Percentiles rank a stretch among this genome's conserved stretches.
Evolutionary conservation across 129 eudicot species (phyloP).

Genomic region (Helichrysum umbraculigerum): DNA sequence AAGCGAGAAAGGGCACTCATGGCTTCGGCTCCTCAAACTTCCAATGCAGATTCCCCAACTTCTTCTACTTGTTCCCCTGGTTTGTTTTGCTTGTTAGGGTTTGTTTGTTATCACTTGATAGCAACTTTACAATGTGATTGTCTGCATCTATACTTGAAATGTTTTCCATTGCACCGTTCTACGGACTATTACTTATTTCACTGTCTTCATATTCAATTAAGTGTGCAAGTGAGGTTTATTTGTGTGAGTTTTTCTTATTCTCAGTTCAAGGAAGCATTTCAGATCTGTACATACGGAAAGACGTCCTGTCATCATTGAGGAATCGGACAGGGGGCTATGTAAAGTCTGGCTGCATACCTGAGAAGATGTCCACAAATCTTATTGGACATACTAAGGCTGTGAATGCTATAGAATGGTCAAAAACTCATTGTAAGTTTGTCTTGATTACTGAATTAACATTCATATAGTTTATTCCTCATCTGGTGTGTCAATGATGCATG

Average conservation of each 20-base stretch:
- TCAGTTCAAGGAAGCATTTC: constrained; percentile 74
- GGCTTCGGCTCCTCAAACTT: constrained; percentile 34
- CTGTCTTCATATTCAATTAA: background rate
- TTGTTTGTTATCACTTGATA: background rate
- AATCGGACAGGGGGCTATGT: constrained; percentile 31
- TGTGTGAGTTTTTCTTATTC: constrained; percentile 3
- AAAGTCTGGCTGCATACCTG: constrained; percentile 31
- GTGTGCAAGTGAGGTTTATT: constrained; percentile 3
- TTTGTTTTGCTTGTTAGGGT: constrained; percentile 2
- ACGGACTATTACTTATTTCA: too few species aligned
- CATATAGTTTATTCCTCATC: background rate
- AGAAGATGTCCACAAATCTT: constrained; percentile 48
- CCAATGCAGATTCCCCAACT: constrained; percentile 27
- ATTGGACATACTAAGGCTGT: constrained; percentile 69
- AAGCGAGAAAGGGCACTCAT: constrained; percentile 77
- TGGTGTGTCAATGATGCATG: constrained; percentile 9
- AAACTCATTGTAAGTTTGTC: constrained; percentile 64
- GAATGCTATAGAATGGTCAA: constrained; percentile 79
- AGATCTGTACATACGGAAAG: constrained; percentile 47
- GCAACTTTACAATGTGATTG: background rate
- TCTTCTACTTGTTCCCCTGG: constrained; percentile 50
- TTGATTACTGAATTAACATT: background rate
- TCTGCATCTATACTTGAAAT: background rate
- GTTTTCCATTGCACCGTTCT: background rate
- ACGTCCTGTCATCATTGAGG: constrained; percentile 53